phyloP scores from a whole-genome alignment of 352 stramenopile genomes.

The Globisporangium cederbergense region DNA sequence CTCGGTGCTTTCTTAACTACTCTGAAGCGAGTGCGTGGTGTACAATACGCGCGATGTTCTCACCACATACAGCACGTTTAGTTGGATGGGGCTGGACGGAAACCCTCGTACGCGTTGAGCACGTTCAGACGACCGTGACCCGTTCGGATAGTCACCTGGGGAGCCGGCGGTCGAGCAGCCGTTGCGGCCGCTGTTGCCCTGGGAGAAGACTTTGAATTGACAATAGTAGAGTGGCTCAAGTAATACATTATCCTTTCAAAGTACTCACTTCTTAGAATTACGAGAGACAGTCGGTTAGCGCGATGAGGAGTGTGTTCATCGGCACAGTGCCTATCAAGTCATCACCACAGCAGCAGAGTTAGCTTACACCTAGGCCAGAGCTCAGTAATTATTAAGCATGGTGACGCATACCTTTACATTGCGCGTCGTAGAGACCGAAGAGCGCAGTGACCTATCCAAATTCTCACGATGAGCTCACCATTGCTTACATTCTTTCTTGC shows the following conservation, averaged over 20 bases:
- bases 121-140: too few species aligned
- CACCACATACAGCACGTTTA: too few species aligned
- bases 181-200: conserved; percentile 16
- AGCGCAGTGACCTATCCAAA: conserved; percentile 34
- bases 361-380: background rate
- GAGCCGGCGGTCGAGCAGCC: conserved; percentile 23
- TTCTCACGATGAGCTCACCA: background rate
- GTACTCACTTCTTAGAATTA: background rate
- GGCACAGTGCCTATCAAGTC: conserved; percentile 25
- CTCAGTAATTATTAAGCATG: background rate
- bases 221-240: background rate
- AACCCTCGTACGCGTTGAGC: too few species aligned
- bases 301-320: conserved; percentile 35
- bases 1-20: too few species aligned
- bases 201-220: conserved; percentile 13
- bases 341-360: background rate
- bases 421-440: conserved; percentile 40
- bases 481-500: background rate
- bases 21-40: too few species aligned
- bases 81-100: too few species aligned
- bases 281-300: conserved; percentile 20
- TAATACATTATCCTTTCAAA: conserved; percentile 2
- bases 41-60: too few species aligned
- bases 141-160: conserved; percentile 27
- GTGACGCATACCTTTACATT: conserved; percentile 30